phyloP scores from a whole-genome alignment of 2,329 filamentous ascomycete species.

The Aspergillus pseudoterreus region DNA sequence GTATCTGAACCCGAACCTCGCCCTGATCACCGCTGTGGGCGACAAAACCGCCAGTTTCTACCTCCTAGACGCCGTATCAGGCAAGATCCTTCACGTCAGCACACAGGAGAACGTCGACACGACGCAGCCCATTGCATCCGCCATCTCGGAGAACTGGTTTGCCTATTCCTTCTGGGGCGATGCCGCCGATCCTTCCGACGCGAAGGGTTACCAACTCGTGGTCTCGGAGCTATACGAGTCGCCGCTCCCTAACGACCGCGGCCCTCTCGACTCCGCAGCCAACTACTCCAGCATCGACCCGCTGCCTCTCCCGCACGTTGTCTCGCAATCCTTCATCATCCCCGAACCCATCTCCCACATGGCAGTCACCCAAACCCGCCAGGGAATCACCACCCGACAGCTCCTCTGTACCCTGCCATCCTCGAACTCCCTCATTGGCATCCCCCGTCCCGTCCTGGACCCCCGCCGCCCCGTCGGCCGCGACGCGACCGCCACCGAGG shows the following conservation, averaged over 20 bases:
- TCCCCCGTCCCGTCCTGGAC: constrained; percentile 76
- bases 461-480: constrained; percentile 81
- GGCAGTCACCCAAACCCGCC: constrained; percentile 80
- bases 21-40: constrained; percentile 68
- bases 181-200: constrained; percentile 42
- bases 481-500: constrained; percentile 74
- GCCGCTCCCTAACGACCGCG: constrained; percentile 75
- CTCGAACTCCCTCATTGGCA: constrained; percentile 69
- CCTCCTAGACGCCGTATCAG: constrained; percentile 81
- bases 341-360: constrained; percentile 74
- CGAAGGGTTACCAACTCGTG: constrained; percentile 82
- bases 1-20: constrained; percentile 84
- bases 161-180: constrained; percentile 72
- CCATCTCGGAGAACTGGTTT: constrained; percentile 93
- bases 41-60: constrained; percentile 67
- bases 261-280: constrained; percentile 63
- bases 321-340: constrained; percentile 78
- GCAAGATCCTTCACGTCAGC: constrained; percentile 69
- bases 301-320: constrained; percentile 64
- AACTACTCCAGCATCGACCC: constrained; percentile 76
- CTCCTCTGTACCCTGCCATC: constrained; percentile 74
- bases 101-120: constrained; percentile 71
- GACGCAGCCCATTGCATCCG: constrained; percentile 68
- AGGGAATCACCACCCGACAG: constrained; percentile 83
- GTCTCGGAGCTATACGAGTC: constrained; percentile 91